Evolutionary conservation across 495 filamentous ascomycete genomes (phyloP).

Genomic region (Aspergillus diversus): DNA sequence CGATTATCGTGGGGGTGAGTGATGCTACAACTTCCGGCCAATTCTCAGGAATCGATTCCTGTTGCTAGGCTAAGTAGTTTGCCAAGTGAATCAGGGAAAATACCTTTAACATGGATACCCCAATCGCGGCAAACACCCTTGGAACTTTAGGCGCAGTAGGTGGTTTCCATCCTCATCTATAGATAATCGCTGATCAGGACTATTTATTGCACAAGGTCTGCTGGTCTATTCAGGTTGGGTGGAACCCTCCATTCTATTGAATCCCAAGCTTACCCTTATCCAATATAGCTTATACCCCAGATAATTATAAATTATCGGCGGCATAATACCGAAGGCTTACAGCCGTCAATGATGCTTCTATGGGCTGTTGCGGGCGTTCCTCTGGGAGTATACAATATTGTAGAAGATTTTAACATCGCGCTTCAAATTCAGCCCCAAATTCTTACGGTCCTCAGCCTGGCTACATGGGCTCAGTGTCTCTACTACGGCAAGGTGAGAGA

Average conservation of each 20-base stretch:
- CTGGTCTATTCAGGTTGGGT: conserved; percentile 55
- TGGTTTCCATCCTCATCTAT: conserved; percentile 24
- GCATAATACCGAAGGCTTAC: conserved; percentile 61
- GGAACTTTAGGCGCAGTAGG: conserved; percentile 58
- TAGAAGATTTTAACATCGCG: conserved; percentile 62
- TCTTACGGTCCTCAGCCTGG: conserved; percentile 60
- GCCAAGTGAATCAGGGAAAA: no score
- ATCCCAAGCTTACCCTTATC: no score
- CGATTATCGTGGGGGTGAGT: no score
- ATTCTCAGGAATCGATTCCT: no score
- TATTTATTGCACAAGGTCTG: conserved; percentile 35
- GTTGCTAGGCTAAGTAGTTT: no score
- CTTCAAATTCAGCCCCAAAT: conserved; percentile 65
- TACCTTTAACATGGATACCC: conserved; percentile 48
- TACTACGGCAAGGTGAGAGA: conserved; percentile 57
- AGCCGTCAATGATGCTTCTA: conserved; percentile 67
- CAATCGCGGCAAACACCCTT: conserved; percentile 58
- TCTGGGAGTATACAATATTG: conserved; percentile 68
- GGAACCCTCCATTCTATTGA: not conserved
- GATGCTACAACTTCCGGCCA: no score
- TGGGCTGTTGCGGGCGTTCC: conserved; percentile 68
- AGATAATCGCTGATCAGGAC: conserved; percentile 14
- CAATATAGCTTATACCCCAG: conserved; percentile 63
- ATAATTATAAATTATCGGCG: conserved; percentile 66
- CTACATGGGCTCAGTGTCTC: conserved; percentile 67